phyloP scores from a whole-genome alignment of 2,329 filamentous ascomycete species.

The Chaetomiaceae sp. region DNA sequence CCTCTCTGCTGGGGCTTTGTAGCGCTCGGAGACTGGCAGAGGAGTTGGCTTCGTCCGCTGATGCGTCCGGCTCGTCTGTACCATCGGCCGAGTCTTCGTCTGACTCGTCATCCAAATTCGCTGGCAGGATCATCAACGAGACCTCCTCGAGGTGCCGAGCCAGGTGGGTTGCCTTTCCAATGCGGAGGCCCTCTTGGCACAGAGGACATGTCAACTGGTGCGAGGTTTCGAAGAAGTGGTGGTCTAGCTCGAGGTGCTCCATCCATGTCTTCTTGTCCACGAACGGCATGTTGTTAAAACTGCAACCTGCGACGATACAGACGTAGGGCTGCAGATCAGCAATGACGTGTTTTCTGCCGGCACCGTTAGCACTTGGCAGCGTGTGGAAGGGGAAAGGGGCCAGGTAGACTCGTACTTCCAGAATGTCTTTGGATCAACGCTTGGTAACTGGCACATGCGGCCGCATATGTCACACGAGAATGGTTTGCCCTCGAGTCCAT shows the following conservation, averaged over 20 bases:
- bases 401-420: background rate
- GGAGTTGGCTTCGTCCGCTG: too few relatives aligned
- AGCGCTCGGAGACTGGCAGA: too few relatives aligned
- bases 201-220: background rate
- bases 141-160: conserved; percentile 4
- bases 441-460: background rate
- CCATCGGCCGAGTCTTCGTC: background rate
- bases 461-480: conserved; percentile 1
- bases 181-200: background rate
- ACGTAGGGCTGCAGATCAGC: conserved; percentile 2
- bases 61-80: too few relatives aligned
- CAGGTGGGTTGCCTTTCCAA: background rate
- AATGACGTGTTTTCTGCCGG: background rate
- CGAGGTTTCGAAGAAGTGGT: background rate
- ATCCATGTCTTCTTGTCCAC: background rate
- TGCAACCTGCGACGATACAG: background rate
- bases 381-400: background rate
- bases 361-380: background rate
- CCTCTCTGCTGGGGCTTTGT: too few relatives aligned
- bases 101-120: background rate
- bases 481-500: background rate
- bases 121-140: background rate
- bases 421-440: background rate
- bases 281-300: background rate
- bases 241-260: background rate